These are phyloP conservation scores for Striga hermonthica DNA, from an alignment of 305 asterid species.

Conservation along the genomic window DNA sequence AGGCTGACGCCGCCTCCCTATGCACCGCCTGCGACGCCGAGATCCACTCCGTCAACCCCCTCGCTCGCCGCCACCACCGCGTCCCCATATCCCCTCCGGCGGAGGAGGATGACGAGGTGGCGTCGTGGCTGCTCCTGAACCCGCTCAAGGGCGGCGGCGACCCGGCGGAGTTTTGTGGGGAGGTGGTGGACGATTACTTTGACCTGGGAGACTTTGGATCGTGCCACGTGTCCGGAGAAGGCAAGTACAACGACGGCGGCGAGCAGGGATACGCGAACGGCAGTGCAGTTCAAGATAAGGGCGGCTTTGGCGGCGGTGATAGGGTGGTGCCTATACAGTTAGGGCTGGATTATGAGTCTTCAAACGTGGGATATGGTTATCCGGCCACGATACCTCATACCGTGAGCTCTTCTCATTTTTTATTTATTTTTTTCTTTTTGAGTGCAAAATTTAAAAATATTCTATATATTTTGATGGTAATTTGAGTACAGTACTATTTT, in stretches of 20 bases:
- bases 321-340: slow-evolving; percentile 3
- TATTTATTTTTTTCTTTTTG: no score
- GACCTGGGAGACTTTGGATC: slow-evolving; percentile 42
- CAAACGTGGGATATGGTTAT: slow-evolving; percentile 33
- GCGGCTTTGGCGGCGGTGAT: slow-evolving; percentile 23
- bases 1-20: slow-evolving; percentile 66
- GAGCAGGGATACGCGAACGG: not conserved
- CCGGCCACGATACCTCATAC: slow-evolving; percentile 42
- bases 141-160: slow-evolving; percentile 35
- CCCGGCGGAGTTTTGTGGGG: slow-evolving; percentile 36
- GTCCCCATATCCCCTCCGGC: slow-evolving; percentile 45
- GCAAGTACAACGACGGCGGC: no score
- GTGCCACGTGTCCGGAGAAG: no score
- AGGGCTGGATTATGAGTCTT: slow-evolving; percentile 22
- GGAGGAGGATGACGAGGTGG: not conserved
- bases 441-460: no score
- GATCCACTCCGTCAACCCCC: slow-evolving; percentile 66
- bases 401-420: slow-evolving; percentile 35
- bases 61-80: slow-evolving; percentile 74
- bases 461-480: no score
- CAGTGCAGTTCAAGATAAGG: slow-evolving; percentile 31
- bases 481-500: no score
- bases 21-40: slow-evolving; percentile 56
- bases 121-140: slow-evolving; percentile 48
- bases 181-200: slow-evolving; percentile 53